These are phyloP conservation scores for Ganoderma lucidum DNA, from an alignment of 1,284 basidiomycete genomes.

Conservation along the genomic window DNA sequence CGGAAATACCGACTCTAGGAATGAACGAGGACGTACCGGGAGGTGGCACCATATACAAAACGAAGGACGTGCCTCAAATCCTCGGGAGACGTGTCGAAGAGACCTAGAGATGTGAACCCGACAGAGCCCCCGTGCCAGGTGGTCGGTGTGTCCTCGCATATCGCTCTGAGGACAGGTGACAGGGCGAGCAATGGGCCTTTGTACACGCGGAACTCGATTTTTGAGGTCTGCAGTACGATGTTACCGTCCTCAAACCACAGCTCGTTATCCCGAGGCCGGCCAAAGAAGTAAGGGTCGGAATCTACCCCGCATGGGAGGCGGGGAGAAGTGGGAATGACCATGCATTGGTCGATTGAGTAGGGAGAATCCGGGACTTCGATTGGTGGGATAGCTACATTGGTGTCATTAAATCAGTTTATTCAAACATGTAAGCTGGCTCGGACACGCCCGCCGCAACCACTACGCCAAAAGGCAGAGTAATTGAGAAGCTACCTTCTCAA, in stretches of 20 bases:
- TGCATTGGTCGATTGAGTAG: too few species aligned
- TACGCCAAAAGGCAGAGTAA: too few species aligned
- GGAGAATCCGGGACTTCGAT: not conserved
- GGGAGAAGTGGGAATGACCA: too few species aligned
- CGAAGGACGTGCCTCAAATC: conserved; percentile 3
- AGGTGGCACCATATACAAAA: not conserved
- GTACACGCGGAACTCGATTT: conserved; percentile 28
- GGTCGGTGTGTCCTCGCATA: not conserved
- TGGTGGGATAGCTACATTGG: not conserved
- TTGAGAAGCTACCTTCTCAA: too few species aligned
- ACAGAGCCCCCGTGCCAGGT: too few species aligned
- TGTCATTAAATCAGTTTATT: not conserved
- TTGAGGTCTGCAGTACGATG: conserved; percentile 11
- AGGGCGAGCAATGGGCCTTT: conserved; percentile 10
- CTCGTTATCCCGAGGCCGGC: conserved; percentile 1
- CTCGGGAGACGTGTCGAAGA: not conserved
- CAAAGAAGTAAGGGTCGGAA: not conserved
- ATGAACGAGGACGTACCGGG: not conserved
- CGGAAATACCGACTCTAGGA: not conserved
- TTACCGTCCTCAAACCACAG: conserved; percentile 27
- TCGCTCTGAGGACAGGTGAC: not conserved
- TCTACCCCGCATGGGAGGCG: not conserved
- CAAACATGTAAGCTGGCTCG: not conserved
- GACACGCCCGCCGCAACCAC: too few species aligned
- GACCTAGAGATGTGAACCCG: not conserved